Base-by-base conservation (phyloP, 768 basidiomycete genomes). In the Tricholoma furcatifolium region DNA sequence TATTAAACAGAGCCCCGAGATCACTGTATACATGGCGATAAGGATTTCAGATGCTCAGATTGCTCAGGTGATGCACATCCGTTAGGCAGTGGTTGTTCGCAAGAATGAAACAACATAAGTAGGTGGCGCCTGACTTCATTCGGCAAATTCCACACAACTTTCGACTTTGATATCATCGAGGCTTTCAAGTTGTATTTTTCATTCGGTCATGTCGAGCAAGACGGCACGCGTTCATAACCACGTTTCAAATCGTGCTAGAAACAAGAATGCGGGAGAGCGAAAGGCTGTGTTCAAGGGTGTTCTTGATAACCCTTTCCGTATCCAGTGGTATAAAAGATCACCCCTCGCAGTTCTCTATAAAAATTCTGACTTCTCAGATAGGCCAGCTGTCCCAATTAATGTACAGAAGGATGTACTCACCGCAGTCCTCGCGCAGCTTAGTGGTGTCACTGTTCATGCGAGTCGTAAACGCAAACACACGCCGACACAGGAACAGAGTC, bases 241-340 rank as follows among this genome's bases (percentile, higher is more conserved):
- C 55, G 66, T 68, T 11, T 88, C 89, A 0, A 88, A 87, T 60
- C 83, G 89, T 38, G 81, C 79, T 24, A 83, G 74, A 57, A 65
- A 69, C 18, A 72, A 72, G 47, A 69, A 72, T 31, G 57, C 47
- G 15, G 66, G 65, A 40, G 87, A 90, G 20, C 80, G 75, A 42
- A 91, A 84, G 61, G 69, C 74, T 1, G 80, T 85, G 0, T 91
- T 82, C 71, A 91, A 83, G 58, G 77, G 80, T 53, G 84, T 86
- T 0, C 70, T 93, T 20, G 84, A 85, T 46, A 91, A 80, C 54
- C 91, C 91, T 2, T 86, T 87, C 60, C 76, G 78, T 10, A 72
- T 91, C 14, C 65, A 69, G 63, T 93, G 91, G 91, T 91, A 61
- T n/a, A 54, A 60, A 50, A 52, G 41, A 46, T 56, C 27, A 56